Base-by-base conservation (phyloP, 2,329 filamentous ascomycete genomes). In the Aspergillus awamori region DNA sequence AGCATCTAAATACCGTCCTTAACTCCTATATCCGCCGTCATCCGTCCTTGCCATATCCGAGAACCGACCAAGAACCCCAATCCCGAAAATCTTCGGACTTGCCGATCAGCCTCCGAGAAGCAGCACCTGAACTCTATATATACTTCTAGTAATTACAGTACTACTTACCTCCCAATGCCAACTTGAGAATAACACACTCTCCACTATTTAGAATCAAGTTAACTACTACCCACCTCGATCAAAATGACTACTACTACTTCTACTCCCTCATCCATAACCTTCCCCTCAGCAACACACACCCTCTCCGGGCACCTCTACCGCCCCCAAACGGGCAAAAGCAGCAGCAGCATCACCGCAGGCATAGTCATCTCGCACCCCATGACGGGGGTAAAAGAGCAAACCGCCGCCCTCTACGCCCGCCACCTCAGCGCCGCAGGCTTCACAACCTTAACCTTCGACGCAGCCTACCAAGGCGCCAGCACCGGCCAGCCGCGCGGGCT, bases 341-440 rank as follows among this genome's bases (percentile, higher is more conserved):
- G 55, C 8, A 57, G 20, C 20, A 20, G 20, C 20, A 20, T 20
- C 20, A 57, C 43, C 8, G 59, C 61, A 22, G 65, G 59, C 10
- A 49, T 68, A 4, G 48, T 68, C 1, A 36, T 68, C 59, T 54
- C 59, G 26, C 63, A 72, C 63, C 48, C 68, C 63, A 11, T 65
- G 41, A 63, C 61, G 17, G 54, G 59, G 1, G 60, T 79, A 41
- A 80, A 81, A 60, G 77, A 80, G 63, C 77, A 80, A 67, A 72
- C 77, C 5, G 48, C 76, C 2, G 68, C 67, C 6, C 39, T 69
- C 48, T 75, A 80, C 57, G 76, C 76, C 13, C 59, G 62, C 2
- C 20, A 56, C 0, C 69, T 80, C 3, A 43, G 73, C 17, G 51
- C 69, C 10, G 58, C 64, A 0, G 77, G 77, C 13, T 79, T 80